A percentile compares a stretch with the other conserved stretches of the same genome.
phyloP scores from a whole-genome alignment of 2,329 filamentous ascomycete genomes.

The Aureobasidium sp. region DNA sequence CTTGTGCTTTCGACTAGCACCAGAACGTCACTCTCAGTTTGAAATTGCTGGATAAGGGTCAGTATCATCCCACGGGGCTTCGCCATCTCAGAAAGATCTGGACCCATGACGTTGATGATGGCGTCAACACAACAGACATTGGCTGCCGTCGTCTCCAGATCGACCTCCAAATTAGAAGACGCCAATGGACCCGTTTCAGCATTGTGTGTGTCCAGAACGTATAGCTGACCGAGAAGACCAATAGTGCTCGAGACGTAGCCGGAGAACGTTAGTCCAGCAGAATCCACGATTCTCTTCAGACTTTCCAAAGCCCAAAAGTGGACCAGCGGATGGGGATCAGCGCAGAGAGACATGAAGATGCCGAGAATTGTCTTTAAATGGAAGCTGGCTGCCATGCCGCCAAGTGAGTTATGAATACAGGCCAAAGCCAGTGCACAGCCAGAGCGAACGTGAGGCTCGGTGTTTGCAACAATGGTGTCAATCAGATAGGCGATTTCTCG shows the following conservation, averaged over 20 bases:
- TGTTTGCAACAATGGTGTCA: conserved; percentile 87
- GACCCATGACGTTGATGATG: conserved; percentile 92
- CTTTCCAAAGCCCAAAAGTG: conserved; percentile 96
- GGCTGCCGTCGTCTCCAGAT: conserved; percentile 72
- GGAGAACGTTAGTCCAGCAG: conserved; percentile 86
- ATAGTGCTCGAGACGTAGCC: conserved; percentile 83
- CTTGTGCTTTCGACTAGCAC: conserved; percentile 70
- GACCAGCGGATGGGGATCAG: conserved; percentile 88
- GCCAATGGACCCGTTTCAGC: conserved; percentile 70
- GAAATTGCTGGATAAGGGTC: conserved; percentile 75
- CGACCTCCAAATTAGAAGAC: conserved; percentile 84
- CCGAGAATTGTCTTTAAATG: conserved; percentile 97
- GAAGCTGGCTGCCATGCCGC: conserved; percentile 93
- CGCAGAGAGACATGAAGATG: conserved; percentile 94
- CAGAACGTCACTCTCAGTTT: conserved; percentile 60
- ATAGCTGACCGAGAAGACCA: conserved; percentile 89
- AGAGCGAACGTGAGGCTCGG: conserved; percentile 86
- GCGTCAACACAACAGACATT: conserved; percentile 86
- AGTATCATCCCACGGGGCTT: conserved; percentile 91
- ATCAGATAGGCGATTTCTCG: conserved; percentile 84
- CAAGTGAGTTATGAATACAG: conserved; percentile 88
- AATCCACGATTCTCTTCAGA: conserved; percentile 77
- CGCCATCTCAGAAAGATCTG: conserved; percentile 84
- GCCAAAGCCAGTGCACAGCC: conserved; percentile 92
- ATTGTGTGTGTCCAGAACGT: conserved; percentile 86